These are phyloP conservation scores for Trifolium dubium DNA, from an alignment of 306 rosid species.

Conservation along the genomic window DNA sequence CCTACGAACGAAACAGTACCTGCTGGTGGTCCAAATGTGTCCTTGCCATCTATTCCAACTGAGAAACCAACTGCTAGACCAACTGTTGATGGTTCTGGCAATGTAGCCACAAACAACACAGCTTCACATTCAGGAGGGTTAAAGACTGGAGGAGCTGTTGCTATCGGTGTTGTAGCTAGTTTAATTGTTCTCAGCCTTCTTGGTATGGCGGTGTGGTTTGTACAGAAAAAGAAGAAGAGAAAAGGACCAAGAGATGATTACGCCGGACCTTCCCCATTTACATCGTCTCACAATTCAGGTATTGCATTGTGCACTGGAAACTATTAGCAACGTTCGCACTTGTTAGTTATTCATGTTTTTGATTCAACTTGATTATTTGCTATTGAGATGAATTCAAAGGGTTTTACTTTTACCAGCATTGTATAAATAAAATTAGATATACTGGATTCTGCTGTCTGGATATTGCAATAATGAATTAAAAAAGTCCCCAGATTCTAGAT, in stretches of 20 bases:
- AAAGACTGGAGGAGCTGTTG: slow-evolving; percentile 55
- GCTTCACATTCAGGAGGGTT: slow-evolving; percentile 57
- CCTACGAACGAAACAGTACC: slow-evolving; percentile 48
- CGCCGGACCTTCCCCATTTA: slow-evolving; percentile 68
- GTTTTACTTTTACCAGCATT: slow-evolving; percentile 14
- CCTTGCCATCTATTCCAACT: slow-evolving; percentile 50
- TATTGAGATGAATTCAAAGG: slow-evolving; percentile 2
- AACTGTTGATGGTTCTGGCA: slow-evolving; percentile 46
- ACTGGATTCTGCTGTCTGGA: slow-evolving; percentile 15
- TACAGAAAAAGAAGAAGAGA: slow-evolving; percentile 62
- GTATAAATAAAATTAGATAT: slow-evolving; percentile 16
- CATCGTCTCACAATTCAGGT: slow-evolving; percentile 99
- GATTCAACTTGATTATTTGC: slow-evolving; percentile 13
- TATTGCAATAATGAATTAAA: slow-evolving; percentile 25
- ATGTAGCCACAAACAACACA: slow-evolving; percentile 12
- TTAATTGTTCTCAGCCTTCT: slow-evolving; percentile 70
- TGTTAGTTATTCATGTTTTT: slow-evolving; percentile 35
- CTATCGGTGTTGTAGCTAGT: slow-evolving; percentile 71
- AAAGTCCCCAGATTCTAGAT: slow-evolving; percentile 4
- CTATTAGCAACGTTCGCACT: slow-evolving; percentile 23
- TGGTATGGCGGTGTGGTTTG: slow-evolving; percentile 67
- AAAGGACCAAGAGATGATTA: slow-evolving; percentile 50
- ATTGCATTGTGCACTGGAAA: slow-evolving; percentile 31
- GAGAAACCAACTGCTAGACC: slow-evolving; percentile 67
- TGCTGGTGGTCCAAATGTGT: slow-evolving; percentile 33